These are phyloP conservation scores for Tinospora cordifolia DNA, from an alignment of 164 flowering plant genomes.

Conservation along the genomic window DNA sequence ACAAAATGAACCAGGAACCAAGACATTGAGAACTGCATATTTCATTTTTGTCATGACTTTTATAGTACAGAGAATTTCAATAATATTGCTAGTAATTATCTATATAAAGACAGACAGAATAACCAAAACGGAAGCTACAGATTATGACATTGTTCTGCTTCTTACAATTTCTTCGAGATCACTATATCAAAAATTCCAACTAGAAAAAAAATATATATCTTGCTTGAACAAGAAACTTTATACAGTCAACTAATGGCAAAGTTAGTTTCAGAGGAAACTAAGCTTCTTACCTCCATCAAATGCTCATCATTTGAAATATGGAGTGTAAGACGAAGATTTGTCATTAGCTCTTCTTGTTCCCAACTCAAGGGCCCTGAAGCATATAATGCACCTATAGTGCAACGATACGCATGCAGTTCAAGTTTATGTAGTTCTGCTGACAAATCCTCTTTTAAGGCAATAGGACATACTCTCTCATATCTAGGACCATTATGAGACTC, in stretches of 20 bases:
- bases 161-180: constrained; percentile 23
- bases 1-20: neutral
- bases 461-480: constrained; percentile 29
- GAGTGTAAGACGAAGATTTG: constrained; percentile 75
- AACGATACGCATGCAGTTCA: constrained; percentile 84
- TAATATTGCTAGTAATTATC: constrained; percentile 8
- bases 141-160: constrained; percentile 21
- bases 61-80: constrained; percentile 25
- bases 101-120: constrained; percentile 19
- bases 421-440: constrained; percentile 56
- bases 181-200: constrained; percentile 14
- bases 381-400: constrained; percentile 73
- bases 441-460: constrained; percentile 36
- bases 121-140: constrained; percentile 16
- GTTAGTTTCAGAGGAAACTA: constrained; percentile 48
- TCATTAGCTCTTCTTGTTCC: constrained; percentile 79
- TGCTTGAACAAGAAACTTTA: constrained; percentile 3
- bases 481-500: constrained; percentile 45
- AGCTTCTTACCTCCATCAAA: constrained; percentile 65
- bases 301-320: constrained; percentile 92
- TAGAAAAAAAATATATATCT: constrained; percentile 7
- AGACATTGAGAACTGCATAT: constrained; percentile 8
- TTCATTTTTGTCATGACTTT: constrained; percentile 28
- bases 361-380: constrained; percentile 92
- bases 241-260: constrained; percentile 24